phyloP scores from a whole-genome alignment of 495 filamentous ascomycete genomes.

The Aspergillus taichungensis region DNA sequence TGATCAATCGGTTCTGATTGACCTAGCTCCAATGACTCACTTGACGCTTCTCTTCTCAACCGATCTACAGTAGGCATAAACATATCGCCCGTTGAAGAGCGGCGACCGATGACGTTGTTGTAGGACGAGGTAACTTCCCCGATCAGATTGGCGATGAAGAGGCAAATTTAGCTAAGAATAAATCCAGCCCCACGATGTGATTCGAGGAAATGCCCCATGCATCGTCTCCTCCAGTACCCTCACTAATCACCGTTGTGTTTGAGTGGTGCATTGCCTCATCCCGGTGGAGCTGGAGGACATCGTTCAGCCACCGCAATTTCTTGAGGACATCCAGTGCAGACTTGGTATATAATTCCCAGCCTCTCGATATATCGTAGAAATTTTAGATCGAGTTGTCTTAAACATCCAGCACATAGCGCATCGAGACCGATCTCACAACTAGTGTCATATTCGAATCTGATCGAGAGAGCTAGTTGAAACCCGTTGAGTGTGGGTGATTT shows the following conservation, averaged over 20 bases:
- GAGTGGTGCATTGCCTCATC: conserved; percentile 10
- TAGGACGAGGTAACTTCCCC: background rate
- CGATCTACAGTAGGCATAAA: too few relatives aligned
- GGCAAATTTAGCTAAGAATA: too few relatives aligned
- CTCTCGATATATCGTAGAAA: conserved; percentile 6
- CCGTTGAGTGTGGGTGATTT: background rate
- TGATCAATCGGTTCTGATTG: too few relatives aligned
- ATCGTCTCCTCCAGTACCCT: too few relatives aligned
- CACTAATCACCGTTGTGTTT: background rate
- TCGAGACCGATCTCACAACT: too few relatives aligned
- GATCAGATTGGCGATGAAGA: too few relatives aligned
- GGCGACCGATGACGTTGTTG: background rate
- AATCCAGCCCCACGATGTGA: too few relatives aligned
- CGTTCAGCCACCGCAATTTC: conserved; percentile 24
- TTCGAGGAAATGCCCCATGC: too few relatives aligned
- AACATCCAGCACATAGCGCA: too few relatives aligned
- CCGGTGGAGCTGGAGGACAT: conserved; percentile 4
- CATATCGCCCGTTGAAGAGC: too few relatives aligned
- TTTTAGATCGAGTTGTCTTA: background rate
- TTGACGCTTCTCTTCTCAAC: too few relatives aligned
- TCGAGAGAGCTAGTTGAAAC: background rate
- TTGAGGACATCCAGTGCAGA: background rate
- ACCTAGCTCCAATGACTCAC: too few relatives aligned
- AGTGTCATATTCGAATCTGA: background rate
- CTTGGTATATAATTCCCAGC: conserved; percentile 10